phyloP scores from a whole-genome alignment of 139 green algal genomes.

The Chlorella sp. region DNA sequence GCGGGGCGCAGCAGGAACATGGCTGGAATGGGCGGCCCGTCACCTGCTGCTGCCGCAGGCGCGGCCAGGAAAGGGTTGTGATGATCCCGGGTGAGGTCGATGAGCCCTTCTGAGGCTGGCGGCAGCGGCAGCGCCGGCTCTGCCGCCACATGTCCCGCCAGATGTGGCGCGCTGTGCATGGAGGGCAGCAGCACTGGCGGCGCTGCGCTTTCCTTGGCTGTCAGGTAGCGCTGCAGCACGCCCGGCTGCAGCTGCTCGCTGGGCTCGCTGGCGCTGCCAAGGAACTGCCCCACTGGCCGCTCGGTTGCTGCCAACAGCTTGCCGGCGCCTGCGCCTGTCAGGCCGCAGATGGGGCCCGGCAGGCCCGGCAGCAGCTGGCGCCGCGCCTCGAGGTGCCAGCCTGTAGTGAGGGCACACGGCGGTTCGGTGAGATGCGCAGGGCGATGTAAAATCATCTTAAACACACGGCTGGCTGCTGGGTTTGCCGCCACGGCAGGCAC shows the following conservation, averaged over 20 bases:
- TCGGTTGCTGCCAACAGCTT: not conserved
- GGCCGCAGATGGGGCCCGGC: slow-evolving; percentile 1
- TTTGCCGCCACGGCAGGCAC: too few species aligned
- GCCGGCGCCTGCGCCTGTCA: not conserved
- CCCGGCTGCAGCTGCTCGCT: slow-evolving; percentile 3
- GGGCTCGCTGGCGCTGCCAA: not conserved
- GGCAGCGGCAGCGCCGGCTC: not conserved
- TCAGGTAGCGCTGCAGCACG: not conserved
- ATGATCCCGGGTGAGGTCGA: not conserved
- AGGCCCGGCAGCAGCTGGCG: slow-evolving; percentile 6
- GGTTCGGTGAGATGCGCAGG: not conserved
- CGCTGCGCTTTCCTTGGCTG: not conserved
- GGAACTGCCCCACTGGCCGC: not conserved
- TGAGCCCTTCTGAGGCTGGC: not conserved
- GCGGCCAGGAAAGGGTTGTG: not conserved
- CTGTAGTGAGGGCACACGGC: not conserved
- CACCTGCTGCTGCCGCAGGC: not conserved
- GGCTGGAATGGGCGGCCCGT: not conserved
- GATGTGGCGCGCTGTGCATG: not conserved
- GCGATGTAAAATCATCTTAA: too few species aligned
- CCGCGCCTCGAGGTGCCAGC: slow-evolving; percentile 5
- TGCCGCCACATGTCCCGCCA: not conserved
- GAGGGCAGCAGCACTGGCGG: not conserved
- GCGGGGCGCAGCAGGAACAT: not conserved
- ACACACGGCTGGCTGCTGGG: too few species aligned